These are phyloP conservation scores for Geoglossum cookeanum DNA, from an alignment of 2,329 filamentous ascomycete genomes.

Conservation along the genomic window DNA sequence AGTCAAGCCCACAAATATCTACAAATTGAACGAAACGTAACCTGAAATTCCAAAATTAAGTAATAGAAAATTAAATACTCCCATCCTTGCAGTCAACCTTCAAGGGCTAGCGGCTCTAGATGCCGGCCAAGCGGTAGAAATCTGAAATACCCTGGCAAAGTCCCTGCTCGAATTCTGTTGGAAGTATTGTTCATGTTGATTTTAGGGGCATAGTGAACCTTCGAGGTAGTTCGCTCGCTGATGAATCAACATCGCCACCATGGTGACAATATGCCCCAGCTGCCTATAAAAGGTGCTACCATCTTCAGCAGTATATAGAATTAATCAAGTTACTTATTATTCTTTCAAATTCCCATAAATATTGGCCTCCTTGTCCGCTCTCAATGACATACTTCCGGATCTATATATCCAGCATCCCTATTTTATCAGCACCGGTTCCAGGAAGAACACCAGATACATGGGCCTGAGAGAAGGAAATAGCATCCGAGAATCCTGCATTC, in stretches of 20 bases:
- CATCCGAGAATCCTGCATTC: conserved; percentile 36
- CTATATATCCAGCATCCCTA: conserved; percentile 40
- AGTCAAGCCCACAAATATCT: not conserved
- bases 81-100: not conserved
- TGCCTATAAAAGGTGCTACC: no score
- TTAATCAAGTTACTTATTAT: no score
- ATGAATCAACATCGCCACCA: no score
- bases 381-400: conserved; percentile 34
- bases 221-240: no score
- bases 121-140: not conserved
- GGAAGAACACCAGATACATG: conserved; percentile 16
- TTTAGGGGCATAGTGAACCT: no score
- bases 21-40: not conserved
- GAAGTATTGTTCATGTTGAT: no score
- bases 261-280: no score
- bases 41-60: no score
- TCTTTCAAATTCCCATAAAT: conserved; percentile 29
- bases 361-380: conserved; percentile 26
- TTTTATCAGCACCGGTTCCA: conserved; percentile 27
- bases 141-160: conserved; percentile 24
- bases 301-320: no score
- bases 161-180: no score
- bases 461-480: conserved; percentile 29
- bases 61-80: not conserved
- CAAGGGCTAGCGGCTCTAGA: not conserved